phyloP scores from a whole-genome alignment of 371 early-diverging fungal species.

The Catenaria anguillulae region DNA sequence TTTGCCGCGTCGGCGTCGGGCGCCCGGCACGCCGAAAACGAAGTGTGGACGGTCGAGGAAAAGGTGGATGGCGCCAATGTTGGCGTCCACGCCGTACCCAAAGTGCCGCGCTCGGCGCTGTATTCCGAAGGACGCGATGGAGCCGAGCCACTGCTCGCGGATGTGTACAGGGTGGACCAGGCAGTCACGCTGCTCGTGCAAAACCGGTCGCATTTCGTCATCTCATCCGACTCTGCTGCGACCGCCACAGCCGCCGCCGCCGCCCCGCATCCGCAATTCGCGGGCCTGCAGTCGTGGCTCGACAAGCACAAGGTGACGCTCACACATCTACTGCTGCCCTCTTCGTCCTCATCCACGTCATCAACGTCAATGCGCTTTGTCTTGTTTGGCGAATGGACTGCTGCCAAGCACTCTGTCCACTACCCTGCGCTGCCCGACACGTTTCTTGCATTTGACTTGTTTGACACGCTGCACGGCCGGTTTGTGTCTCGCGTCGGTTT shows the following conservation, averaged over 20 bases:
- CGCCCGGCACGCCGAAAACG: conserved; percentile 6
- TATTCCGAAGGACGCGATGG: neutral
- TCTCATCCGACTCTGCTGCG: neutral
- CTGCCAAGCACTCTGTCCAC: conserved; percentile 29
- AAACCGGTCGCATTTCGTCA: conserved; percentile 20
- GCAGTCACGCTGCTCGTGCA: conserved; percentile 18
- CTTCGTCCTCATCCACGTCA: too few relatives aligned
- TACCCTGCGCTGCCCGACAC: conserved; percentile 26
- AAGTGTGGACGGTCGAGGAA: conserved; percentile 29
- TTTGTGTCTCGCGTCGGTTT: conserved; percentile 14
- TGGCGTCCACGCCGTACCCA: conserved; percentile 20
- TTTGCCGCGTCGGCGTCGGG: conserved; percentile 8
- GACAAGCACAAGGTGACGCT: conserved; percentile 11
- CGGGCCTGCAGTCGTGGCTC: conserved; percentile 17
- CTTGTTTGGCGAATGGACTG: conserved; percentile 40
- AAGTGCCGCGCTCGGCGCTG: neutral
- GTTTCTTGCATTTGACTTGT: conserved; percentile 38
- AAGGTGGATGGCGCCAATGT: conserved; percentile 42
- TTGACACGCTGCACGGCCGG: conserved; percentile 11
- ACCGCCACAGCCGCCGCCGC: conserved; percentile 5
- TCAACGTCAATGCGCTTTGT: too few relatives aligned
- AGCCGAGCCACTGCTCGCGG: too few relatives aligned
- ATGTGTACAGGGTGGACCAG: too few relatives aligned
- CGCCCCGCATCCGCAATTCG: conserved; percentile 22
- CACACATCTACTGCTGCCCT: neutral